phyloP scores from a whole-genome alignment of 2,329 filamentous ascomycete genomes.

The Cytospora mali region DNA sequence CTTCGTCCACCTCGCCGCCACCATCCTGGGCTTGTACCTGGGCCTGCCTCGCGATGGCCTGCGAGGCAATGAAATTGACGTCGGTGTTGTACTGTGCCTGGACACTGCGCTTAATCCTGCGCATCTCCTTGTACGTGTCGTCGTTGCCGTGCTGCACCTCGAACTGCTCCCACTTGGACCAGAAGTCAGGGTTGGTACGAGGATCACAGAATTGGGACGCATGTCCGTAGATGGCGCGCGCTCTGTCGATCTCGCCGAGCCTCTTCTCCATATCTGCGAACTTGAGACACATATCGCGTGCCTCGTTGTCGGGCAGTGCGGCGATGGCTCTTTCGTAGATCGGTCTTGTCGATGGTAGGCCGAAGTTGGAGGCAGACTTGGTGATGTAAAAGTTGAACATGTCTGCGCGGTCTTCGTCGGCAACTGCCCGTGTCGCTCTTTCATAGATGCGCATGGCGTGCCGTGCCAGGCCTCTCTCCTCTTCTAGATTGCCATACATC shows the following conservation, averaged over 20 bases:
- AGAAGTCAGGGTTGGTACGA: conserved; percentile 84
- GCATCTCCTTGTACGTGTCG: conserved; percentile 99
- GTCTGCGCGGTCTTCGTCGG: conserved; percentile 90
- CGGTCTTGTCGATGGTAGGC: conserved; percentile 86
- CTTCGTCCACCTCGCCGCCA: conserved; percentile 47
- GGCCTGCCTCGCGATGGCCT: conserved; percentile 82
- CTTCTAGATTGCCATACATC: conserved; percentile 97
- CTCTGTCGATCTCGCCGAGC: conserved; percentile 75
- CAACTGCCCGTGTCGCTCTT: conserved; percentile 89
- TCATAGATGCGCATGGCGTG: conserved; percentile 99
- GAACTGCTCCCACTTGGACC: conserved; percentile 96
- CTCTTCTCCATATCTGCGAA: conserved; percentile 73
- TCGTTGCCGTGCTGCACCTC: conserved; percentile 98
- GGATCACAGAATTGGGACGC: conserved; percentile 98
- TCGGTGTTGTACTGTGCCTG: conserved; percentile 99
- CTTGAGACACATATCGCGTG: conserved; percentile 97
- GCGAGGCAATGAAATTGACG: conserved; percentile 96
- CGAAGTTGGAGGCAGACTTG: conserved; percentile 97
- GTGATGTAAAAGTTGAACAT: conserved; percentile 99
- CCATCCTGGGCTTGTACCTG: conserved; percentile 50
- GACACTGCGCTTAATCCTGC: conserved; percentile 94
- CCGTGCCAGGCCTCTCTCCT: conserved; percentile 89
- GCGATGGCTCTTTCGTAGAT: conserved; percentile 97
- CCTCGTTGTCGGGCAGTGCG: conserved; percentile 88
- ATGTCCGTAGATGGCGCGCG: conserved; percentile 93